These are phyloP conservation scores for Candida palmyrensis DNA, from an alignment of 805 yeast genomes.

Conservation along the genomic window DNA sequence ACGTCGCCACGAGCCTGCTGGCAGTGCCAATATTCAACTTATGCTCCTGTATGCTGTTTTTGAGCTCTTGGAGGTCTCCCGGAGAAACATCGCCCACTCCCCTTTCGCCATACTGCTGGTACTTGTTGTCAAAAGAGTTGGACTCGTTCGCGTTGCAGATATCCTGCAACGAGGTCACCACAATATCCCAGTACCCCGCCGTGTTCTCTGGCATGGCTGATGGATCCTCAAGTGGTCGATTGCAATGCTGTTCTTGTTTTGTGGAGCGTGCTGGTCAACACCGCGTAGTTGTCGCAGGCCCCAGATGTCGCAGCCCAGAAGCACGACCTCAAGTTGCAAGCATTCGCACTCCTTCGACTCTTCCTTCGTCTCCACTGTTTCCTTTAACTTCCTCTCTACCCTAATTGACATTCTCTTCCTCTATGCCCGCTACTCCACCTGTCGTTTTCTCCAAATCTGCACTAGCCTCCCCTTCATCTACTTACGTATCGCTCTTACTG, in stretches of 20 bases:
- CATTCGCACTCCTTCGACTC: too few species aligned
- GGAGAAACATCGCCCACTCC: slow-evolving; percentile 17
- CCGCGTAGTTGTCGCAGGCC: too few species aligned
- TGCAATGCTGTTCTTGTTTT: too few species aligned
- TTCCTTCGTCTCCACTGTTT: too few species aligned
- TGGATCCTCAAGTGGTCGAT: too few species aligned
- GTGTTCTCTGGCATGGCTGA: slow-evolving; percentile 18
- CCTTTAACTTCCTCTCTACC: not conserved
- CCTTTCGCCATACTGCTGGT: slow-evolving; percentile 13
- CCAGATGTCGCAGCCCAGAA: too few species aligned
- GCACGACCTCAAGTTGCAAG: too few species aligned
- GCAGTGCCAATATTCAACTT: slow-evolving; percentile 53
- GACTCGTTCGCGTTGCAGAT: slow-evolving; percentile 59
- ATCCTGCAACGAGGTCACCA: slow-evolving; percentile 63
- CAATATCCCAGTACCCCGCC: slow-evolving; percentile 67
- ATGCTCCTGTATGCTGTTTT: slow-evolving; percentile 45
- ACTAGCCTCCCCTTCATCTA: not conserved
- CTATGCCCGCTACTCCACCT: not conserved
- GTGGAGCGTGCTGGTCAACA: too few species aligned
- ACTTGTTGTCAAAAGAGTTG: slow-evolving; percentile 41
- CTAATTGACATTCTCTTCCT: not conserved
- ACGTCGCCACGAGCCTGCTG: slow-evolving; percentile 30
- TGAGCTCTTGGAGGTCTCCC: slow-evolving; percentile 35
- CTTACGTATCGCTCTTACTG: not conserved
- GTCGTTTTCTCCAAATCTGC: not conserved